Base-by-base conservation (phyloP, 768 basidiomycete genomes). In the Russula vinacea region DNA sequence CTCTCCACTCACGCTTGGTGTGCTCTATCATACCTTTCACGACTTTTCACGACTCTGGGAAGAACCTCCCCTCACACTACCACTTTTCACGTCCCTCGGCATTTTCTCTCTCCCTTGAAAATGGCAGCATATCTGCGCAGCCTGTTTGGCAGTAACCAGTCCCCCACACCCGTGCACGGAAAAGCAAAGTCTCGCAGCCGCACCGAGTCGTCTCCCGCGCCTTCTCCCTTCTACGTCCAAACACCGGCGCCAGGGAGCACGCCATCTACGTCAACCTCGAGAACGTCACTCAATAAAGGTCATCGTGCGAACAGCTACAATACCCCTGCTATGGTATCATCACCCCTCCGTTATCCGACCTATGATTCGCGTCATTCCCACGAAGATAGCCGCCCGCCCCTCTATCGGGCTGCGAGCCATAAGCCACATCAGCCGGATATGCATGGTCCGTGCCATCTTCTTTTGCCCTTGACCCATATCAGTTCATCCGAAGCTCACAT, bases 41-140 rank as follows among this genome's bases (percentile, higher is more conserved):
- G 56, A 65, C 14, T 19, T 52, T 47, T 66, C 52, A 66, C 65
- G 65, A 64, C 50, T 50, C 40, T n/a, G 11, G n/a, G 24, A 44
- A 62, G 5, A 3, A 50, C n/a, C 44, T 56, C 39, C 39, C 11
- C 44, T 5, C 29, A 29, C 44, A 19, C 44, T n/a, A 19, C 44
- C 10, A 44, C n/a, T 24, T 39, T 49, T 61, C 55, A 64, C 29
- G 37, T 29, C 55, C 3, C 37, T 17, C 40, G 32, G 17, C 17
- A 13, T 8, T 29, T 44, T 47, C 49, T 29, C 50, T 26, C 47
- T 24, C 35, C 45, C 29, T 53, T 39, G 58, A 68, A 60, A 62
- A 83, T 83, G 82, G 76, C 81, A 56, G 78, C 82, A 39, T 80
- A 81, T 74, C 70, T 84, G 62, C 82, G 82, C 65, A 80, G 72